Evolutionary conservation across 2,329 filamentous ascomycete genomes (phyloP).

Genomic region (Elsinoe batatas): DNA sequence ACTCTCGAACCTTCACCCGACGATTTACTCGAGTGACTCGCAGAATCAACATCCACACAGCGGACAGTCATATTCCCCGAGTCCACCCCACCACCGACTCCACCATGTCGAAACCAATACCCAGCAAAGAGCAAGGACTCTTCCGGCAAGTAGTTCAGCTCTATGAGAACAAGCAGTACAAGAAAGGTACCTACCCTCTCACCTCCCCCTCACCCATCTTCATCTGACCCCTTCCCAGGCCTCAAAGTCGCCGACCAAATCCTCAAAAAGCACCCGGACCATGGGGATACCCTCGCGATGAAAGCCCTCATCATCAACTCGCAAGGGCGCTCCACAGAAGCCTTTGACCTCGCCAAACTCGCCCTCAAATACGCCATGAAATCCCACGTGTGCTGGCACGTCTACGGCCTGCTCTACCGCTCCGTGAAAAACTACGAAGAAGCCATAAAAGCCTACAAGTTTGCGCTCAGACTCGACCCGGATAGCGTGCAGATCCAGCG

Average conservation of each 20-base stretch:
- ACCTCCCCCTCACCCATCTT: conserved; percentile 11
- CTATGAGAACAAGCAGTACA: conserved; percentile 98
- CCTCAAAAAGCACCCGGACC: conserved; percentile 83
- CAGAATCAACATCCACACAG: neutral
- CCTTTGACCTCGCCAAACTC: conserved; percentile 84
- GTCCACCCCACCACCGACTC: neutral
- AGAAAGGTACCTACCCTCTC: conserved; percentile 52
- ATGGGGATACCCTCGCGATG: conserved; percentile 98
- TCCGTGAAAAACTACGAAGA: conserved; percentile 97
- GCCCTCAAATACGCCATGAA: conserved; percentile 96
- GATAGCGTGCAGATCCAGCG: conserved; percentile 88
- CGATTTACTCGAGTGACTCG: neutral
- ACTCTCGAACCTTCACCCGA: neutral
- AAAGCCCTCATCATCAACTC: conserved; percentile 94
- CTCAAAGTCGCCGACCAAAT: conserved; percentile 95
- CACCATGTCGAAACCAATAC: conserved; percentile 45
- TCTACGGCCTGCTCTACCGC: conserved; percentile 89
- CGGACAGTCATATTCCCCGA: neutral
- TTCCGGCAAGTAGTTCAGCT: conserved; percentile 91
- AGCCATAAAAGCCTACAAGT: conserved; percentile 98
- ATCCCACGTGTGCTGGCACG: conserved; percentile 98
- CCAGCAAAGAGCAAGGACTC: conserved; percentile 83
- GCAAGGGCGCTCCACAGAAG: conserved; percentile 85
- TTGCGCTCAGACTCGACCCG: conserved; percentile 86
- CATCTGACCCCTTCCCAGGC: conserved; percentile 40